Evolutionary conservation across 257 asterid species (phyloP).

Genomic region (Ilex asprella): DNA sequence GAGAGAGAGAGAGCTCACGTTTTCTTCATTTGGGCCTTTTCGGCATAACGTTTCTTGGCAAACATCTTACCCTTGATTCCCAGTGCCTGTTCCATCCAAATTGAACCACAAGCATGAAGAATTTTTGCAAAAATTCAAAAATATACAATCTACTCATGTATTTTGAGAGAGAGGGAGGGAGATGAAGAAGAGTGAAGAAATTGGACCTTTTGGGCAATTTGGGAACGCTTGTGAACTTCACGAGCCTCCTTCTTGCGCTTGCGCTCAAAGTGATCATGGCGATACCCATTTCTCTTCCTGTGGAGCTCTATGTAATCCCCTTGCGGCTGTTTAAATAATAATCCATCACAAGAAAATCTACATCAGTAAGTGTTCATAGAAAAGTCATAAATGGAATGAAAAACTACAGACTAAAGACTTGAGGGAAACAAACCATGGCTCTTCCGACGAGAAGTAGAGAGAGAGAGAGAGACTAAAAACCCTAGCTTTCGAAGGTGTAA

Average conservation of each 20-base stretch:
- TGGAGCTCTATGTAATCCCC: slow-evolving; percentile 90
- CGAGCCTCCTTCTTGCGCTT: slow-evolving; percentile 97
- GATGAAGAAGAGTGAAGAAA: not conserved
- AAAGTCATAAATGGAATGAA: too few species aligned
- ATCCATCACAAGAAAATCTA: too few species aligned
- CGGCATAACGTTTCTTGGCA: slow-evolving; percentile 81
- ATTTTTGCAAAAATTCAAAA: not conserved
- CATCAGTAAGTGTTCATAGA: too few species aligned
- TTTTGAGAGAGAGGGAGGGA: not conserved
- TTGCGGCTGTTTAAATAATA: slow-evolving; percentile 53
- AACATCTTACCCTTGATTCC: slow-evolving; percentile 93
- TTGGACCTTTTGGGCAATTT: slow-evolving; percentile 58
- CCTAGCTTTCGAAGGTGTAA: too few species aligned
- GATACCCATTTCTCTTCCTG: slow-evolving; percentile 84
- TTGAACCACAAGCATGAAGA: not conserved
- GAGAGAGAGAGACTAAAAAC: too few species aligned
- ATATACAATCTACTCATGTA: not conserved
- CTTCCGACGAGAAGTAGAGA: too few species aligned
- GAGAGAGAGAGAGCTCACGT: slow-evolving; percentile 42
- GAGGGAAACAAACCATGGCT: too few species aligned
- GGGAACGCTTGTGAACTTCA: slow-evolving; percentile 84
- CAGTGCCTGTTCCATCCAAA: slow-evolving; percentile 46
- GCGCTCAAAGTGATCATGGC: slow-evolving; percentile 87
- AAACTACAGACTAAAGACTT: too few species aligned
- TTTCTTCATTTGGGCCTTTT: slow-evolving; percentile 91